Evolutionary conservation across 2,329 filamentous ascomycete species (phyloP), one percentile per base, ranked within the genome.

Genomic region (Elsinoe australis): DNA sequence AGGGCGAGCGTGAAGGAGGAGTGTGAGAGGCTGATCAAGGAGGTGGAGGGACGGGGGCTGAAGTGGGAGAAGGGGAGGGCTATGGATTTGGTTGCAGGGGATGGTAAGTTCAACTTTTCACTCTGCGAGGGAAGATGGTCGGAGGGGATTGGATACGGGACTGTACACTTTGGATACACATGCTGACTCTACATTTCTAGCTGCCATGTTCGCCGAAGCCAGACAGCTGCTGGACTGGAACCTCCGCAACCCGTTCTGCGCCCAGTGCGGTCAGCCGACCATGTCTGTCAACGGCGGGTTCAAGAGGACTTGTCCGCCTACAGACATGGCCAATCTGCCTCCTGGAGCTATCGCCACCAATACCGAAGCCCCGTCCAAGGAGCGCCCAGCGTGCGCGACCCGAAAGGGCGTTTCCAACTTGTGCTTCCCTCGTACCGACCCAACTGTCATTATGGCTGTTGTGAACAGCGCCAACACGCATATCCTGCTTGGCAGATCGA

Each of bases 151-250:
- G n/a, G n/a, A n/a, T n/a, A n/a, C n/a, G n/a, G n/a, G 12, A 52
- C 15, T 6, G 26, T 35, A n/a, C 15, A 34, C 15, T 17, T 7
- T 9, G 8, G 14, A 24, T 6, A 6, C 3, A 10, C 24, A 22
- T 35, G 15, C 28, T 47, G 29, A 33, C 26, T 7, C 18, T 18
- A 24, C 19, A 38, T 24, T 17, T 38, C 18, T 53, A 92, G 92
- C 89, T 51, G 87, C 89, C 42, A 85, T 95, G 36, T 95, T 88
- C 57, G 90, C 87, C 10, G 87, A 95, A 66, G 86, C 88, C 5
- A 82, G 90, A 49, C 85, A 88, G 36, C 74, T 95, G 19, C 72
- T 94, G 28, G 92, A 96, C 70, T 98, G 92, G 92, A 96, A 98
- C 68, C 75, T 75, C 19, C 84, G 90, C 45, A 95, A 94, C 67